A percentile compares a stretch with the other conserved stretches of the same genome.
Conservation (phyloP, 192 early-diverging fungal genomes). For the Coemansia sp. region DNA sequence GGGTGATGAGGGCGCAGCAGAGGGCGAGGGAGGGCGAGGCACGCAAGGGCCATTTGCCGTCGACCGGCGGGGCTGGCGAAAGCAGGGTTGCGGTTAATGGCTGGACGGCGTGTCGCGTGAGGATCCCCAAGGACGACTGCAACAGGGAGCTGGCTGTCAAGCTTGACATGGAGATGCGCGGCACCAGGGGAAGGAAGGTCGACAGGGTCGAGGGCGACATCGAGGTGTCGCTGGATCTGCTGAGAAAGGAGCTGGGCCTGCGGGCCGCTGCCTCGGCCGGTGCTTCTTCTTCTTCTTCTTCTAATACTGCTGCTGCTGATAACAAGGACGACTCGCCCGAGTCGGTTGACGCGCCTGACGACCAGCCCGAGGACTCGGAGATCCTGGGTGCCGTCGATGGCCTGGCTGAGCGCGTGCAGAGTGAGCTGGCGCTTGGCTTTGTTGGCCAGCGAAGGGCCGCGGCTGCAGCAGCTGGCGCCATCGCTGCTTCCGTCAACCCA, state of each 20-base stretch:
- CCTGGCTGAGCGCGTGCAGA: conserved; percentile 35
- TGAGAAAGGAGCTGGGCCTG: conserved; percentile 28
- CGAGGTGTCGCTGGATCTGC: conserved; percentile 31
- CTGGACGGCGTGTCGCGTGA: conserved; percentile 62
- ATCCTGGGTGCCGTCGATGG: conserved; percentile 24
- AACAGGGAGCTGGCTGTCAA: conserved; percentile 21
- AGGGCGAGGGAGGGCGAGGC: conserved; percentile 11
- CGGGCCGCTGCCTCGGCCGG: conserved; percentile 7
- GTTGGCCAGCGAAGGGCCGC: conserved; percentile 29
- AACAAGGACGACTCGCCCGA: background rate
- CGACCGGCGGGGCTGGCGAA: conserved; percentile 13
- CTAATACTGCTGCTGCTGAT: background rate
- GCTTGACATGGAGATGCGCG: conserved; percentile 9
- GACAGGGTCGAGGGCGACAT: background rate
- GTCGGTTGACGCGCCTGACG: background rate
- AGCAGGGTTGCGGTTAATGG: conserved; percentile 62
- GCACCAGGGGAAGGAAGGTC: background rate
- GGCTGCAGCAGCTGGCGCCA: conserved; percentile 33
- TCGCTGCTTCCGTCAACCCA: conserved; percentile 14
- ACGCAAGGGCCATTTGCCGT: background rate
- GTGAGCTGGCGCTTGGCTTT: conserved; percentile 34
- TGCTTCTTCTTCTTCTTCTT: background rate
- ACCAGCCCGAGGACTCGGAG: conserved; percentile 7
- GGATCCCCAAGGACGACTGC: conserved; percentile 14
- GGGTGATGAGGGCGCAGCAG: conserved; percentile 49